These are phyloP conservation scores for Adenanthera pavonina DNA, from an alignment of 306 rosid genomes.

Conservation along the genomic window DNA sequence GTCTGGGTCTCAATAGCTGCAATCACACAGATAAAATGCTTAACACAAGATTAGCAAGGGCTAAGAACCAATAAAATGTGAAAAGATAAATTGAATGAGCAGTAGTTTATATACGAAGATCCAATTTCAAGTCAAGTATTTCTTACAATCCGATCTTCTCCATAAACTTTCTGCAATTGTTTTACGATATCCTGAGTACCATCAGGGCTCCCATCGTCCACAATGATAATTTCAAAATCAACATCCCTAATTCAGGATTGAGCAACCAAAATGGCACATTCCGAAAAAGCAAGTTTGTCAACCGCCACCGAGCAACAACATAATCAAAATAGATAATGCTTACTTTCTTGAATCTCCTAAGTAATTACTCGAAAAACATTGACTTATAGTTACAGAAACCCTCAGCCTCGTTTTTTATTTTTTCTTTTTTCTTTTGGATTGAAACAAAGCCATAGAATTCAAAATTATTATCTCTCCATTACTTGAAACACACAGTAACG, in stretches of 20 bases:
- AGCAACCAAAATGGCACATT: slow-evolving; percentile 8
- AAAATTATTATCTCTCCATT: neutral
- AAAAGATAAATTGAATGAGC: neutral
- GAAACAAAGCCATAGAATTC: slow-evolving; percentile 5
- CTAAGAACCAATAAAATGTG: no score
- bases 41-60: slow-evolving; percentile 11
- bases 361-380: no score
- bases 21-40: slow-evolving; percentile 33
- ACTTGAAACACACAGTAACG: neutral
- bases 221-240: slow-evolving; percentile 87
- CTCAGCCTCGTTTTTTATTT: neutral
- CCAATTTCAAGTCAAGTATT: slow-evolving; percentile 6
- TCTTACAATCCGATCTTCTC: slow-evolving; percentile 89
- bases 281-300: slow-evolving; percentile 7
- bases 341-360: no score
- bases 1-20: slow-evolving; percentile 83
- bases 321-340: no score
- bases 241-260: no score
- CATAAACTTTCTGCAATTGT: slow-evolving; percentile 85
- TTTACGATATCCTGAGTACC: slow-evolving; percentile 89
- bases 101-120: slow-evolving; percentile 10
- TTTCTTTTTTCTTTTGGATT: neutral
- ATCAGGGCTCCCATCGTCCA: slow-evolving; percentile 98
- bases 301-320: neutral
- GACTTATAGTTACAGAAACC: neutral